Evolutionary conservation across 768 basidiomycete species (phyloP).

Genomic region (Russula brevipes): DNA sequence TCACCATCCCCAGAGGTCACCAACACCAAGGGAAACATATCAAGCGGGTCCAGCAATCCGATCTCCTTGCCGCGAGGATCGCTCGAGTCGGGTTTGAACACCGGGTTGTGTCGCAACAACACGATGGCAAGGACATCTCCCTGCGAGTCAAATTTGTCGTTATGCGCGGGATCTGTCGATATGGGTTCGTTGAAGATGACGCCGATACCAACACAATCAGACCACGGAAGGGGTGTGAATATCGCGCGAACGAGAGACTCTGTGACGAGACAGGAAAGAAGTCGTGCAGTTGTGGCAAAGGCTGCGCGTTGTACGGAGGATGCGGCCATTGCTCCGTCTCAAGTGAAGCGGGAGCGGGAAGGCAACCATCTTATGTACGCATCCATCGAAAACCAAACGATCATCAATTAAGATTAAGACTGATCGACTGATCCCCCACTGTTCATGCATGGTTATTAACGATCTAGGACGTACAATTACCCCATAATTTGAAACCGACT

Average conservation of each 20-base stretch:
- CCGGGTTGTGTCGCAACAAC: slow-evolving; percentile 42
- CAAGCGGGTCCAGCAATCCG: slow-evolving; percentile 49
- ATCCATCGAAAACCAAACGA: background rate
- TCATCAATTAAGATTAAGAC: background rate
- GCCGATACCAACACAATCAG: slow-evolving; percentile 38
- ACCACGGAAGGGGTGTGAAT: slow-evolving; percentile 39
- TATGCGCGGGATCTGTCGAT: slow-evolving; percentile 1
- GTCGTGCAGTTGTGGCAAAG: slow-evolving; percentile 45
- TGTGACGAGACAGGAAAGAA: slow-evolving; percentile 55
- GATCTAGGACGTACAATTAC: background rate
- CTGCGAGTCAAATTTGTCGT: slow-evolving; percentile 28
- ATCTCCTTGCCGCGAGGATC: slow-evolving; percentile 37
- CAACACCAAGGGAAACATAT: slow-evolving; percentile 46
- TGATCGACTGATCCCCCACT: too few species aligned
- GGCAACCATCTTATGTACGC: background rate
- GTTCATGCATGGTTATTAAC: too few species aligned
- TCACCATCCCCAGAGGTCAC: slow-evolving; percentile 31
- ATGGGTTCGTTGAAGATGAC: slow-evolving; percentile 37
- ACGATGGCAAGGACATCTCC: slow-evolving; percentile 45
- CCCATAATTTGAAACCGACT: background rate
- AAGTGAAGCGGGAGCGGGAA: background rate
- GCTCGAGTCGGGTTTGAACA: slow-evolving; percentile 39
- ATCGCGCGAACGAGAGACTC: slow-evolving; percentile 49
- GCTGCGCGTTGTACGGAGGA: slow-evolving; percentile 32
- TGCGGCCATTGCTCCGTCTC: background rate